Conservation (phyloP, 108 stramenopile genomes). For the Hondaea fermentalgiana region DNA sequence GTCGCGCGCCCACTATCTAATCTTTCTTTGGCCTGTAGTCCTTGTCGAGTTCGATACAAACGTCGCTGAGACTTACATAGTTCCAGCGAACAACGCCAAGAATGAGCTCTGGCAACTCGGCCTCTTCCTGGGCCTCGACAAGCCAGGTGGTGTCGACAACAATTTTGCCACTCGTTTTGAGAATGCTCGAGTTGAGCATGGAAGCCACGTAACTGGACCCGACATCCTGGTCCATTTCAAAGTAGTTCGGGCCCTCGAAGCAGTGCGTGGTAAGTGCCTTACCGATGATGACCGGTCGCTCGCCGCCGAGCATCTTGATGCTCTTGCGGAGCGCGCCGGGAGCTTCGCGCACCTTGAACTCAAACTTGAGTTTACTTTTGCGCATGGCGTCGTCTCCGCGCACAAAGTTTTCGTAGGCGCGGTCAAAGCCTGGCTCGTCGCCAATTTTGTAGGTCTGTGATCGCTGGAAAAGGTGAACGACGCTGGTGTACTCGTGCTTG, state of each 20-base stretch:
- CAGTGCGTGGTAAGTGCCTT: conserved; percentile 8
- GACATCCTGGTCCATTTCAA: conserved; percentile 10
- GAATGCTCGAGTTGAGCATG: conserved; percentile 11
- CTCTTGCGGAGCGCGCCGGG: conserved; percentile 13
- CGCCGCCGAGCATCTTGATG: conserved; percentile 9
- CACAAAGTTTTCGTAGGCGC: neutral
- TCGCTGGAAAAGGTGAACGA: conserved; percentile 12
- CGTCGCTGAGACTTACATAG: neutral
- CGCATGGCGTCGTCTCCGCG: neutral
- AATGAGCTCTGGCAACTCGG: neutral
- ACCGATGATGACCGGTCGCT: neutral
- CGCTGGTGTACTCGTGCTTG: neutral
- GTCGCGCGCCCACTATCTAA: neutral
- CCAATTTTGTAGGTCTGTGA: neutral
- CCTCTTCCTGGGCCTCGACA: neutral
- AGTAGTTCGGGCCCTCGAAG: neutral
- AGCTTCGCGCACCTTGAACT: neutral
- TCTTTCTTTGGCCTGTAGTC: neutral
- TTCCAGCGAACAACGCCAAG: neutral
- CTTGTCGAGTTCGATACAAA: neutral
- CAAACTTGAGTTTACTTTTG: neutral
- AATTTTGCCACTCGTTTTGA: neutral
- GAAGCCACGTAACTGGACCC: neutral
- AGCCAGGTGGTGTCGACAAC: neutral
- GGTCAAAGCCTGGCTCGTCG: neutral